Base-by-base conservation (phyloP, 1,284 basidiomycete species). In the Amylostereum areolatum region DNA sequence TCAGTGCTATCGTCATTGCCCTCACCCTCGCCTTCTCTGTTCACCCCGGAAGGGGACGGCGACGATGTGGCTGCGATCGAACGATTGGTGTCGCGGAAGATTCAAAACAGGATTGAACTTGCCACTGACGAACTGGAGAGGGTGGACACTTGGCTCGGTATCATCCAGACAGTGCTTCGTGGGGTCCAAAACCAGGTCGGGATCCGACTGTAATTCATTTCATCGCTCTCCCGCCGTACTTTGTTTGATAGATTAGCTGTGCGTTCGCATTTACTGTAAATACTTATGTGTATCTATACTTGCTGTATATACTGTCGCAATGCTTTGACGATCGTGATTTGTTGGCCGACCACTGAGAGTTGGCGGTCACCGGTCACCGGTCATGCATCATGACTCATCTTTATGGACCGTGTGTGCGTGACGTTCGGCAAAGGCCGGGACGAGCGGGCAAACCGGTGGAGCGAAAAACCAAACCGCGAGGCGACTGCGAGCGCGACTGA, bases 101-200 rank as follows among this genome's bases (percentile, higher is more conserved):
- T 88, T 47, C 76, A 80, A 28, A 73, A 75, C 10, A 70, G 77
- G 30, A 68, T 76, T 3, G 72, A 74, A 28, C 77, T 74, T 29
- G 75, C 84, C 40, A 74, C 80, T 62, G 83, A 85, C 55, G 74
- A 86, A 63, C 68, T 85, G 40, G 80, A 85, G 52, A 77, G 74
- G 56, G 70, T 73, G 39, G 67, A 70, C 27, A 64, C 66, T 2
- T 86, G 85, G 81, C 61, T 85, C 31, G 70, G 74, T 41, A 75
- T 85, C 49, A 75, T 86, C 51, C 80, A 77, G 57, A 80, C 80
- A 48, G 77, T 78, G 37, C 69, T 85, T 31, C 70, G 74, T 40
- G 76, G 76, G 47, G 72, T 84, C 40, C 78, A 78, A 60, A 66
- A 72, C 52, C 67, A 72, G 52, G 48, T 43, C 29, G 49, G 49